Percentiles rank a stretch among this genome's conserved stretches.
Conservation (phyloP, 371 early-diverging fungal genomes). For the Ordospora pajunii region DNA sequence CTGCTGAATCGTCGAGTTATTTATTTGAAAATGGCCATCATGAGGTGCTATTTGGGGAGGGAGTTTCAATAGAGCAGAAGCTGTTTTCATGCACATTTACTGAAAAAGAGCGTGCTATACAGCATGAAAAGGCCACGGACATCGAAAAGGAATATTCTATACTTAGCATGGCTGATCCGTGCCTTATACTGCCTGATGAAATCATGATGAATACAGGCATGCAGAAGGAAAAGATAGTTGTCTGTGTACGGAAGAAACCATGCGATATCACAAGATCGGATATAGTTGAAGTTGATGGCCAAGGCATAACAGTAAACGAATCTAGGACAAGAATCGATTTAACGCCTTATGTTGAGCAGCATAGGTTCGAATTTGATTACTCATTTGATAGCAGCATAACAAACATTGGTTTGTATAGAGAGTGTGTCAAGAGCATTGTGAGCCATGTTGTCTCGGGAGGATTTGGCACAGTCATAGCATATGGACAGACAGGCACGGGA, state of each 20-base stretch:
- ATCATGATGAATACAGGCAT: background rate
- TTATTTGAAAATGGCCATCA: background rate
- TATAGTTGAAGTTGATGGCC: conserved; percentile 14
- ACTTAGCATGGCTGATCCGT: background rate
- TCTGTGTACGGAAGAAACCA: conserved; percentile 54
- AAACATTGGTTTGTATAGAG: conserved; percentile 76
- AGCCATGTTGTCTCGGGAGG: conserved; percentile 82
- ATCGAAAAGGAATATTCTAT: background rate
- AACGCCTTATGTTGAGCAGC: conserved; percentile 79
- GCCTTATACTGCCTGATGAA: too few relatives aligned
- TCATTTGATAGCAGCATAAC: conserved; percentile 72
- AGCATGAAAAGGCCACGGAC: background rate
- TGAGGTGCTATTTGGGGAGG: background rate
- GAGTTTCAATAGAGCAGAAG: background rate
- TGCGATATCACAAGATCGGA: conserved; percentile 19
- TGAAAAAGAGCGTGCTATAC: background rate
- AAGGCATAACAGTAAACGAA: conserved; percentile 40
- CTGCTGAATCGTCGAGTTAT: background rate
- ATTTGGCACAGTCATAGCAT: conserved; percentile 93
- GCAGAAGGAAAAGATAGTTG: conserved; percentile 36
- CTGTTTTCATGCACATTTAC: background rate
- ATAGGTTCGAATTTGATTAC: conserved; percentile 85
- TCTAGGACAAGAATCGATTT: conserved; percentile 71
- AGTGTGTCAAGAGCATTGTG: conserved; percentile 79
- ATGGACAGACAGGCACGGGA: conserved; percentile 93